phyloP scores from a whole-genome alignment of 345 rosid species.

The Laguncularia racemosa region DNA sequence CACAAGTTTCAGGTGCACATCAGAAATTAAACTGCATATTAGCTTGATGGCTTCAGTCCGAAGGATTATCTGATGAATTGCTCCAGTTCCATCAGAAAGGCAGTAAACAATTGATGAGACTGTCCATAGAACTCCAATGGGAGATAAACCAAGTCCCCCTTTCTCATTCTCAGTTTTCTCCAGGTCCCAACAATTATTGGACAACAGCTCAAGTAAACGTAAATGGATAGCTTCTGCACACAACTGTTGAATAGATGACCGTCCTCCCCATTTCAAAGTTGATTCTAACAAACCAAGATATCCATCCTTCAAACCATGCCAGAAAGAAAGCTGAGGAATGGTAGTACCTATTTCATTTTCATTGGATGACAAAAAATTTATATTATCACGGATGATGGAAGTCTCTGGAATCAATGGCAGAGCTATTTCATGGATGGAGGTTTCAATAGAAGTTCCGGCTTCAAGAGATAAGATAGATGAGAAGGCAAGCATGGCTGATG shows the following conservation, averaged over 20 bases:
- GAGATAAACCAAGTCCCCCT: conserved; percentile 60
- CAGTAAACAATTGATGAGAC: conserved; percentile 79
- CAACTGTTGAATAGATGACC: conserved; percentile 69
- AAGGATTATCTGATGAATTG: conserved; percentile 71
- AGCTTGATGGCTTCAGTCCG: conserved; percentile 56
- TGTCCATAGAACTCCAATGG: conserved; percentile 77
- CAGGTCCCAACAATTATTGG: conserved; percentile 30
- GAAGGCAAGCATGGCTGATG: conserved; percentile 90
- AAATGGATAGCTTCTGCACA: conserved; percentile 78
- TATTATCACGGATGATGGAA: conserved; percentile 67
- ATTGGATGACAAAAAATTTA: conserved; percentile 39
- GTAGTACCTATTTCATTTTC: conserved; percentile 27
- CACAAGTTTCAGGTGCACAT: conserved; percentile 75
- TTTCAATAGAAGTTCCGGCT: conserved; percentile 61
- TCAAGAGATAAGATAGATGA: conserved; percentile 94
- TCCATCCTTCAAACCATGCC: conserved; percentile 93
- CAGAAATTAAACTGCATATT: conserved; percentile 52
- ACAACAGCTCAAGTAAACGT: conserved; percentile 65
- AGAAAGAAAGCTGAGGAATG: conserved; percentile 43
- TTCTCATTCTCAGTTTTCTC: conserved; percentile 29
- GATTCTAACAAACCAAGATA: conserved; percentile 86
- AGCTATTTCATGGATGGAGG: conserved; percentile 67
- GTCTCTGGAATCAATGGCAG: conserved; percentile 86
- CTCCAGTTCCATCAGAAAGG: conserved; percentile 67
- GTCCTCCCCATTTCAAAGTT: conserved; percentile 80